phyloP scores from a whole-genome alignment of 2,329 filamentous ascomycete species.

The Tolypocladium ovalisporum region DNA sequence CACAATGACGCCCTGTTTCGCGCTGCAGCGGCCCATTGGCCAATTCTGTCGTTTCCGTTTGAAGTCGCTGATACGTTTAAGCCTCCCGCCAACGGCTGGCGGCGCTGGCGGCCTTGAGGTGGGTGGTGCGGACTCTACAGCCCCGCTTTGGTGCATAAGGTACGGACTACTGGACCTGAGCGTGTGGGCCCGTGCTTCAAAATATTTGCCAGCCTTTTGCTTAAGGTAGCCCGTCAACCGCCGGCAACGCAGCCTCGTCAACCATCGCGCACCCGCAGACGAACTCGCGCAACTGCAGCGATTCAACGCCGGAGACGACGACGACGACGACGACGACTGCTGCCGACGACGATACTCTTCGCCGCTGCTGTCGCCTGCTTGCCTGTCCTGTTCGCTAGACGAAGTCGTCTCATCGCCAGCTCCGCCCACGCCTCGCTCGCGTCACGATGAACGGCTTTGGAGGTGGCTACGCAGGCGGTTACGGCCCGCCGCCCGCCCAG shows the following conservation, averaged over 20 bases:
- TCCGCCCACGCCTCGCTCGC: conserved; percentile 3
- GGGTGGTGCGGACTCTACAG: not conserved
- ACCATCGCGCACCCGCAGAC: not conserved
- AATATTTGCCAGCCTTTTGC: conserved; percentile 3
- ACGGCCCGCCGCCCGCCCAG: conserved; percentile 33
- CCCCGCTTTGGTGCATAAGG: not conserved
- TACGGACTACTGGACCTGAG: not conserved
- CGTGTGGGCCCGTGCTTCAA: conserved; percentile 11
- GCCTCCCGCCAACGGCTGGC: too few relatives aligned
- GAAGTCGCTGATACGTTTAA: not conserved
- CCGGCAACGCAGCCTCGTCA: not conserved
- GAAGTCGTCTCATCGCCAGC: not conserved
- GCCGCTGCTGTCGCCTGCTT: not conserved
- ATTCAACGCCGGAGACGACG: not conserved
- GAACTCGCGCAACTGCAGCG: not conserved
- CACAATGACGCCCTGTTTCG: not conserved
- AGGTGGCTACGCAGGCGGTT: conserved; percentile 33
- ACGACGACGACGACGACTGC: not conserved
- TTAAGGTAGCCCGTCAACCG: too few relatives aligned
- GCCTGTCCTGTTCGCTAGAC: not conserved
- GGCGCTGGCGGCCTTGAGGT: too few relatives aligned
- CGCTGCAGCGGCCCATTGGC: not conserved
- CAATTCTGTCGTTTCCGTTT: not conserved
- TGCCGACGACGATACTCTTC: not conserved
- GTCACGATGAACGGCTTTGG: conserved; percentile 47